These are phyloP conservation scores for Talaromyces marneffei DNA, from an alignment of 2,329 filamentous ascomycete species.

Conservation along the genomic window DNA sequence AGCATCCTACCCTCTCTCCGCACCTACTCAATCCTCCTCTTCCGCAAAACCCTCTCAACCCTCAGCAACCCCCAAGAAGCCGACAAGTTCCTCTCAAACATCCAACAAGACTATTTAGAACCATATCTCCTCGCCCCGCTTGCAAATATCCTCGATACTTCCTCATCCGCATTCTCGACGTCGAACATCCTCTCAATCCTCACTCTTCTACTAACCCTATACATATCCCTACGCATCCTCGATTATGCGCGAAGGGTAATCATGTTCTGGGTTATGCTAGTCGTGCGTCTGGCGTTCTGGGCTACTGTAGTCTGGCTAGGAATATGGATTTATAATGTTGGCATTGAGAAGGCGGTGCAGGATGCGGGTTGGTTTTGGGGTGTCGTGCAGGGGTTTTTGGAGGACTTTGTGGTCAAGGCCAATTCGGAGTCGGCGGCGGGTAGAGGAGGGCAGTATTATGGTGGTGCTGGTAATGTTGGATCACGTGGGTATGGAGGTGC, in stretches of 20 bases:
- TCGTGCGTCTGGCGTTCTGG: conserved; percentile 60
- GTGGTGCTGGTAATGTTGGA: not conserved
- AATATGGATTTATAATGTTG: conserved; percentile 49
- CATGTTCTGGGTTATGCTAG: conserved; percentile 69
- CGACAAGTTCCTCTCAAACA: conserved; percentile 17
- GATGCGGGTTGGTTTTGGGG: conserved; percentile 52
- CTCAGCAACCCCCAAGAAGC: conserved; percentile 17
- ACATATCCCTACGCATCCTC: conserved; percentile 59
- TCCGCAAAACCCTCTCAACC: conserved; percentile 9
- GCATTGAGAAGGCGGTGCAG: conserved; percentile 27
- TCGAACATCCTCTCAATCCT: conserved; percentile 34
- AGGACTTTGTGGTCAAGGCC: conserved; percentile 45
- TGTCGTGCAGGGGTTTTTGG: conserved; percentile 58
- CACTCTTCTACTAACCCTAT: conserved; percentile 54
- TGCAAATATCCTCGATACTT: conserved; percentile 29
- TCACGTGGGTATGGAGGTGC: not conserved
- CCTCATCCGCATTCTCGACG: conserved; percentile 28
- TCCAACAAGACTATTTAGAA: conserved; percentile 41
- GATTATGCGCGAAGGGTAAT: conserved; percentile 66
- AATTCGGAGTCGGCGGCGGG: conserved; percentile 10
- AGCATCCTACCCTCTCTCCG: conserved; percentile 18
- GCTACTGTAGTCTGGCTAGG: conserved; percentile 50
- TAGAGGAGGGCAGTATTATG: not conserved
- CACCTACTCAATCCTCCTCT: conserved; percentile 13
- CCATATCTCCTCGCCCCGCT: conserved; percentile 44